Evolutionary conservation across 768 basidiomycete genomes (phyloP).

Genomic region (Pilatotrama ljubarskyi): DNA sequence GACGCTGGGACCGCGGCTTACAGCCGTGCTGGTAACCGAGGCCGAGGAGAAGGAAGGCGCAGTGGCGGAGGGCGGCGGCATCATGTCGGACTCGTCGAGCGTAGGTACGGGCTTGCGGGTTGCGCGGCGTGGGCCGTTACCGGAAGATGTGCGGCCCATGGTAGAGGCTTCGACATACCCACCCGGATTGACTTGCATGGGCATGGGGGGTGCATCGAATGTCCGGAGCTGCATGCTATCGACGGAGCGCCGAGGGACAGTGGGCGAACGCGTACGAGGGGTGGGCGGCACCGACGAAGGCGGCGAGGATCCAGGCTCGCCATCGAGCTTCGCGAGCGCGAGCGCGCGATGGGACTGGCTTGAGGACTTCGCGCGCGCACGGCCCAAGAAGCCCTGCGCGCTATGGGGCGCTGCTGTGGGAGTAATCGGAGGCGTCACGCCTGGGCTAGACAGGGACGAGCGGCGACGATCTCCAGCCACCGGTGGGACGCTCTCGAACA

Average conservation of each 20-base stretch:
- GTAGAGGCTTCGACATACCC: neutral
- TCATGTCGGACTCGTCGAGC: slow-evolving; percentile 13
- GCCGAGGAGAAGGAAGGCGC: neutral
- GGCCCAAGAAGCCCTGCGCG: slow-evolving; percentile 3
- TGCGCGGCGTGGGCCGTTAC: slow-evolving; percentile 14
- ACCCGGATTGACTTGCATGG: neutral
- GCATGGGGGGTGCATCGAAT: neutral
- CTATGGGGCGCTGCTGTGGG: slow-evolving; percentile 10
- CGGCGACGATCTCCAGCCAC: slow-evolving; percentile 5
- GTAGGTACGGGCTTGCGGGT: slow-evolving; percentile 27
- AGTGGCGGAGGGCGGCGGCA: neutral
- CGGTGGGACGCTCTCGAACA: slow-evolving; percentile 20
- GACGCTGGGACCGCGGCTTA: neutral
- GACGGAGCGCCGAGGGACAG: slow-evolving; percentile 7
- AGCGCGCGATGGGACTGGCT: slow-evolving; percentile 18
- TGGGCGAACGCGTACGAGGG: slow-evolving; percentile 10
- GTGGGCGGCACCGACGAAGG: slow-evolving; percentile 2
- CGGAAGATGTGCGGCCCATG: slow-evolving; percentile 19
- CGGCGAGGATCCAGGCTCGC: neutral
- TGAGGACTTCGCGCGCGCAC: slow-evolving; percentile 1
- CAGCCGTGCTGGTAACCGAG: neutral
- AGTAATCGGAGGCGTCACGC: neutral
- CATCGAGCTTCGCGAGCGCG: slow-evolving; percentile 20
- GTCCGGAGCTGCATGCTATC: slow-evolving; percentile 13
- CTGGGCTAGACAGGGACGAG: slow-evolving; percentile 5